A percentile compares a stretch with the other conserved stretches of the same genome.
Evolutionary conservation across 2,329 filamentous ascomycete genomes (phyloP).

Genomic region (Drechslerella dactyloides): DNA sequence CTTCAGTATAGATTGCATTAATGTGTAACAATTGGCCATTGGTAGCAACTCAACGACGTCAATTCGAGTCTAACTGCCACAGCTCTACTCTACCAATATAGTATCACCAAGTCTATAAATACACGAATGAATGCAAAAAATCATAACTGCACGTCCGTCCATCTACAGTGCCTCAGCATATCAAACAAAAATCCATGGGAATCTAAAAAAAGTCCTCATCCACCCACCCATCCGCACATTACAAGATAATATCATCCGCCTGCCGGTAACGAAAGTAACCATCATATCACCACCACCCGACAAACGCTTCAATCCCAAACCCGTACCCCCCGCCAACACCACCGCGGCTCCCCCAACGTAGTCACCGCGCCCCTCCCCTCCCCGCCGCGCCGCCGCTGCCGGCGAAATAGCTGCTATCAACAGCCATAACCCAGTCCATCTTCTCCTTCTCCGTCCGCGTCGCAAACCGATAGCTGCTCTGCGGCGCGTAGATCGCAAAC

Average conservation of each 20-base stretch:
- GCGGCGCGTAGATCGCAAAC: slow-evolving; percentile 91
- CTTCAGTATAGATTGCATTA: too few species aligned
- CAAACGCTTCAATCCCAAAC: slow-evolving; percentile 2
- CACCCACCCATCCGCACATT: too few species aligned
- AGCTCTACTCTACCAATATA: slow-evolving; percentile 1
- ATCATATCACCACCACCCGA: neutral
- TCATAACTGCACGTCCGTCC: neutral
- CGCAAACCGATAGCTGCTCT: slow-evolving; percentile 95
- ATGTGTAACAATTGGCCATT: too few species aligned
- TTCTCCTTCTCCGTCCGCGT: slow-evolving; percentile 88
- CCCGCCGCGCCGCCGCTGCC: slow-evolving; percentile 39
- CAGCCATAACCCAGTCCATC: slow-evolving; percentile 93
- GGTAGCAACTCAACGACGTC: too few species aligned
- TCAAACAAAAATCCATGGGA: too few species aligned
- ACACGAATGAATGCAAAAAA: neutral
- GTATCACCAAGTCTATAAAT: slow-evolving; percentile 4
- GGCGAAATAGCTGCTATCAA: slow-evolving; percentile 75
- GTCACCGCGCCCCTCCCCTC: slow-evolving; percentile 35
- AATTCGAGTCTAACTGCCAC: neutral
- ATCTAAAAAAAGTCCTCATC: too few species aligned
- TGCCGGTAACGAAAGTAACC: too few species aligned
- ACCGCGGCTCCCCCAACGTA: slow-evolving; percentile 13
- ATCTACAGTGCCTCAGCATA: too few species aligned
- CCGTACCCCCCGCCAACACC: neutral
- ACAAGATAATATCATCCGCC: too few species aligned